Evolutionary conservation across 2,329 filamentous ascomycete species (phyloP).

Genomic region (Exophiala sideris): DNA sequence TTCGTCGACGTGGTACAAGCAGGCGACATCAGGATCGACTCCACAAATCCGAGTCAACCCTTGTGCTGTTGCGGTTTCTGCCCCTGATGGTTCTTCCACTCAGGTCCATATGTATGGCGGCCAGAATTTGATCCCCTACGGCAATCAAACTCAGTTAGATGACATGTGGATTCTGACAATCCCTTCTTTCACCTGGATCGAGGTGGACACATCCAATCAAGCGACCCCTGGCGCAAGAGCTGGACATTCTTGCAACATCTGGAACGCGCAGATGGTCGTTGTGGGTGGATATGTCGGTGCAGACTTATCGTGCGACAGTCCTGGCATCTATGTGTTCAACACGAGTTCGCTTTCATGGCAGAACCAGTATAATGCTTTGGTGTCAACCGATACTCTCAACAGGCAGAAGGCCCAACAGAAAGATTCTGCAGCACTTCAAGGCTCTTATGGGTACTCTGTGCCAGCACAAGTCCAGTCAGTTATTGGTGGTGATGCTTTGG

Average conservation of each 20-base stretch:
- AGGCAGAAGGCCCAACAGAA: conserved; percentile 51
- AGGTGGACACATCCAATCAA: conserved; percentile 54
- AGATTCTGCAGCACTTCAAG: conserved; percentile 57
- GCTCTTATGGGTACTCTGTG: conserved; percentile 65
- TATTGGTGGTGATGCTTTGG: conserved; percentile 65
- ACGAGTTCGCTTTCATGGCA: conserved; percentile 67
- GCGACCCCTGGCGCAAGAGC: conserved; percentile 57
- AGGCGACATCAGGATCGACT: conserved; percentile 59
- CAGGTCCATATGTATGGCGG: conserved; percentile 77
- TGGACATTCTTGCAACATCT: conserved; percentile 73
- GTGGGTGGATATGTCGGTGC: conserved; percentile 67
- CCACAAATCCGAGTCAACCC: conserved; percentile 61
- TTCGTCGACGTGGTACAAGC: conserved; percentile 67
- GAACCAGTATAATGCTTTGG: conserved; percentile 63
- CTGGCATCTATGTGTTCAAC: conserved; percentile 74
- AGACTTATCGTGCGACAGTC: conserved; percentile 61
- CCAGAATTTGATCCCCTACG: conserved; percentile 66
- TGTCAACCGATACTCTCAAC: conserved; percentile 45
- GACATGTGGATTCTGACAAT: conserved; percentile 79
- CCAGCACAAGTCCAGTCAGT: conserved; percentile 60
- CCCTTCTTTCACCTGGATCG: conserved; percentile 76
- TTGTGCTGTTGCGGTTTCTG: conserved; percentile 71
- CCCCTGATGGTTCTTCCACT: conserved; percentile 70
- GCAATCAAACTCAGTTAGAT: conserved; percentile 58
- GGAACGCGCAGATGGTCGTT: conserved; percentile 76